These are phyloP conservation scores for Cordia subcordata DNA, from an alignment of 257 asterid species.

Conservation along the genomic window DNA sequence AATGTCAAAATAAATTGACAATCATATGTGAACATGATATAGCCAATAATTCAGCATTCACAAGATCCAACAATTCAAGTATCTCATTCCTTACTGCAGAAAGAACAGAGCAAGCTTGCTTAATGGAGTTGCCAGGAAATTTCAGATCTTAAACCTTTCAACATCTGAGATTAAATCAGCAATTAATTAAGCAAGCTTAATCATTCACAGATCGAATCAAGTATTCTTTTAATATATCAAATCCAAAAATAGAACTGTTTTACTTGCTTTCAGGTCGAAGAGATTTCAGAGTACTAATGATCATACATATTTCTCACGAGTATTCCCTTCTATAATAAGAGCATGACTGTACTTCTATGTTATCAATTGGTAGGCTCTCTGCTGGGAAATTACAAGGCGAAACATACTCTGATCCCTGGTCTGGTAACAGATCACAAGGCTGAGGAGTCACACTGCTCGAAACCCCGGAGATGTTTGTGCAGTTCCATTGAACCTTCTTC, in stretches of 20 bases:
- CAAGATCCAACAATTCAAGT: too few species aligned
- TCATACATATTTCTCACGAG: constrained; percentile 7
- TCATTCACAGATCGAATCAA: not conserved
- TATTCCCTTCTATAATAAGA: constrained; percentile 46
- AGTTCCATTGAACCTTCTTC: constrained; percentile 76
- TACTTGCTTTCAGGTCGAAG: not conserved
- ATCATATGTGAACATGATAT: too few species aligned
- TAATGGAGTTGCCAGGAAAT: too few species aligned
- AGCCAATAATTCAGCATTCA: too few species aligned
- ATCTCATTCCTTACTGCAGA: too few species aligned
- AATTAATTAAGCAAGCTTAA: too few species aligned
- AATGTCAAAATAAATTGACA: too few species aligned
- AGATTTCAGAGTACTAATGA: not conserved
- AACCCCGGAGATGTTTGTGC: constrained; percentile 70
- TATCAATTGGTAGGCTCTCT: constrained; percentile 47
- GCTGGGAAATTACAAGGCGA: constrained; percentile 54
- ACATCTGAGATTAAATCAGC: not conserved
- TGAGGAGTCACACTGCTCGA: constrained; percentile 66
- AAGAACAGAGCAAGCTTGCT: too few species aligned
- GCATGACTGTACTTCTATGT: constrained; percentile 48
- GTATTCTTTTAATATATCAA: too few species aligned
- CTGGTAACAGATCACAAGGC: constrained; percentile 56
- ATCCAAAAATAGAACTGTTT: not conserved
- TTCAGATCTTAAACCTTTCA: too few species aligned
- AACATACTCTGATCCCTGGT: constrained; percentile 24